Conservation (phyloP, 768 basidiomycete species). For the Cyathus striatus region DNA sequence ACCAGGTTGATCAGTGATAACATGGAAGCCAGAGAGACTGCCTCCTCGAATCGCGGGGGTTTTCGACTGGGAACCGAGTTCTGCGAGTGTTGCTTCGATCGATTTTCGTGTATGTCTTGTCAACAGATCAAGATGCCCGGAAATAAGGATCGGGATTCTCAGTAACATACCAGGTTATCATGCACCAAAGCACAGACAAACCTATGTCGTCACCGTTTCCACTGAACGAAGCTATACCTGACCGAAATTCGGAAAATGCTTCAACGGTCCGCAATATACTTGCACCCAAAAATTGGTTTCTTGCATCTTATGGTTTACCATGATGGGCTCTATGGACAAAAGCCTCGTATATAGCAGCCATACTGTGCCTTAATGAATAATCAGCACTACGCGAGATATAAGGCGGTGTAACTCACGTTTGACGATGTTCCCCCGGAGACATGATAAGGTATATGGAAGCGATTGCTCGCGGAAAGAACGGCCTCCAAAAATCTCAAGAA, state of each 20-base stretch:
- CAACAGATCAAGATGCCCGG: not conserved
- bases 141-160: constrained; percentile 30
- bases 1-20: not conserved
- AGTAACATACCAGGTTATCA: constrained; percentile 60
- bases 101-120: not conserved
- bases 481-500: not conserved
- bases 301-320: not conserved
- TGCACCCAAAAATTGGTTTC: constrained; percentile 20
- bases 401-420: not conserved
- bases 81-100: not conserved
- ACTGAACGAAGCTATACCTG: constrained; percentile 78
- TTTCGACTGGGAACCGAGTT: not conserved
- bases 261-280: constrained; percentile 69
- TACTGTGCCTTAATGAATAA: not conserved
- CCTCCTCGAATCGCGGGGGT: not conserved
- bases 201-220: constrained; percentile 64
- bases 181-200: constrained; percentile 69
- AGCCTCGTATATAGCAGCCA: constrained; percentile 20
- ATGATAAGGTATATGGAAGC: not conserved
- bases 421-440: not conserved
- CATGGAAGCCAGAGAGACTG: not conserved
- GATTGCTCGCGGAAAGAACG: not conserved
- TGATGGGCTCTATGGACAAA: constrained; percentile 26
- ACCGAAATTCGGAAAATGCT: constrained; percentile 73
- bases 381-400: not conserved